Evolutionary conservation across 192 early-diverging fungal genomes (phyloP).

Genomic region (Blastocladiella britannica): DNA sequence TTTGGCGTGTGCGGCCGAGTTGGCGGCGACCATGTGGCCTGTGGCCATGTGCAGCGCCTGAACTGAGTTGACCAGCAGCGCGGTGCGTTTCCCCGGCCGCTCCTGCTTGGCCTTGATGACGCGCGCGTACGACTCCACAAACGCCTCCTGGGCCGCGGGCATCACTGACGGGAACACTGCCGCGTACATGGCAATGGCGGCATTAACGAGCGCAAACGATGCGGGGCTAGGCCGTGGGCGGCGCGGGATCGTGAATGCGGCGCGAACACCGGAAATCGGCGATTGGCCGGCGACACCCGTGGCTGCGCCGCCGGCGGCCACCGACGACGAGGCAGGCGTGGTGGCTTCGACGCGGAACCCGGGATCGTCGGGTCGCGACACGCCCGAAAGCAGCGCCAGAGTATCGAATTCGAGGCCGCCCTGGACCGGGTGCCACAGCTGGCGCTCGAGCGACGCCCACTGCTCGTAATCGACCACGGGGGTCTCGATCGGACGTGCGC

Average conservation of each 20-base stretch:
- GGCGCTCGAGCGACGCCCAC: neutral
- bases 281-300: too few relatives aligned
- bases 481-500: neutral
- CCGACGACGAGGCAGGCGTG: too few relatives aligned
- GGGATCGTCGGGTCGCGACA: too few relatives aligned
- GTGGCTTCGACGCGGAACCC: too few relatives aligned
- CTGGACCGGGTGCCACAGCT: neutral
- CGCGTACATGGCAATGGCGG: neutral
- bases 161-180: neutral
- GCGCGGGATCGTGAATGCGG: too few relatives aligned
- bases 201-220: neutral
- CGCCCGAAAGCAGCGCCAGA: neutral
- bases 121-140: neutral
- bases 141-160: neutral
- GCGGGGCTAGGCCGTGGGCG: neutral
- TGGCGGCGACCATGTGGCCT: neutral
- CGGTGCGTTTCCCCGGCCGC: neutral
- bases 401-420: neutral
- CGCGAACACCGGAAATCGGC: too few relatives aligned
- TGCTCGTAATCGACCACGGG: neutral
- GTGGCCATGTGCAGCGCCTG: neutral
- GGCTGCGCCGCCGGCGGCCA: too few relatives aligned
- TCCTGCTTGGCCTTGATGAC: neutral
- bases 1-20: neutral
- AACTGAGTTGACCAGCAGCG: neutral